phyloP scores from a whole-genome alignment of 176 grass and related monocot genomes.

The Canna indica region DNA sequence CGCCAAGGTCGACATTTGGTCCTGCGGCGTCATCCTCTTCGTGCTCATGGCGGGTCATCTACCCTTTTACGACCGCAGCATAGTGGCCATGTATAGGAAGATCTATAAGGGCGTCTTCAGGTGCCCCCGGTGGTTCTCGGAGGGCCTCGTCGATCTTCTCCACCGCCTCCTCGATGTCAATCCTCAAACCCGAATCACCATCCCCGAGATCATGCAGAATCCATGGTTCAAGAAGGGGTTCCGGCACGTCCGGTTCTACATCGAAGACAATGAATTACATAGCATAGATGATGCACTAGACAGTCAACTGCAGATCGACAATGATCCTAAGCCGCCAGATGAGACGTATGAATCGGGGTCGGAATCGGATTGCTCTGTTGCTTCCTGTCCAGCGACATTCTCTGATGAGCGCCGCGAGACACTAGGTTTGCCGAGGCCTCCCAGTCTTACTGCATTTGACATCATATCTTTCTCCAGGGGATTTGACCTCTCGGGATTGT shows the following conservation, averaged over 20 bases:
- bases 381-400: constrained; percentile 72
- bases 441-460: constrained; percentile 86
- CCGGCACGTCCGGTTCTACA: constrained; percentile 66
- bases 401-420: constrained; percentile 37
- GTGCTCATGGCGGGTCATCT: constrained; percentile 95
- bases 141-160: constrained; percentile 46
- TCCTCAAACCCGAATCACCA: constrained; percentile 63
- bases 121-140: constrained; percentile 90
- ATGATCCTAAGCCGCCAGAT: constrained; percentile 2
- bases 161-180: constrained; percentile 64
- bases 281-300: constrained; percentile 30
- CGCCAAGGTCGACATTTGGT: constrained; percentile 86
- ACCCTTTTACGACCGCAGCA: constrained; percentile 89
- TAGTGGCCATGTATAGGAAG: constrained; percentile 93
- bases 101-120: constrained; percentile 89
- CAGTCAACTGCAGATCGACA: constrained; percentile 10
- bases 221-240: constrained; percentile 94
- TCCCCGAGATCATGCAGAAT: constrained; percentile 76
- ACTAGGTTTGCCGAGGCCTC: constrained; percentile 47
- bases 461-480: constrained; percentile 90
- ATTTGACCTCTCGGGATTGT: constrained; percentile 83
- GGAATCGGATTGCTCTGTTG: constrained; percentile 84
- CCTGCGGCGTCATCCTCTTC: constrained; percentile 83
- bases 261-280: constrained; percentile 78
- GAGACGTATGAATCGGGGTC: constrained; percentile 55